Percentiles rank a stretch among this genome's conserved stretches.
Conservation (phyloP, 305 asterid species). For the Fraxinus sp. region DNA sequence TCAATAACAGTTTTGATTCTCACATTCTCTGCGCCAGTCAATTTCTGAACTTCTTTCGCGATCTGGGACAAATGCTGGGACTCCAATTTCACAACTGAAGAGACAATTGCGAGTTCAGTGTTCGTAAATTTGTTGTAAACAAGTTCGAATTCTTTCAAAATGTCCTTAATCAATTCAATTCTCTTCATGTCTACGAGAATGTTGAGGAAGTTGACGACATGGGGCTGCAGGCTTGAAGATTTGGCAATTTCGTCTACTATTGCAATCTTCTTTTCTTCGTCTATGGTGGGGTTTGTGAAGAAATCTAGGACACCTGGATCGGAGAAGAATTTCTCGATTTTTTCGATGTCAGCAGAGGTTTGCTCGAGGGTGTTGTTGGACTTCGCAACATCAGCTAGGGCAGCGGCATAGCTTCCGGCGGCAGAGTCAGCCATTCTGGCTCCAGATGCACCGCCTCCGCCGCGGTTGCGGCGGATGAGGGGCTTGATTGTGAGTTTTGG, state of each 20-base stretch:
- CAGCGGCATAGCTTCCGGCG: constrained; percentile 74
- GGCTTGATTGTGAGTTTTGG: constrained; percentile 54
- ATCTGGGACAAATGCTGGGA: constrained; percentile 75
- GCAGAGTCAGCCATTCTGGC: constrained; percentile 59
- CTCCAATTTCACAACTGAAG: constrained; percentile 78
- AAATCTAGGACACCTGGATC: constrained; percentile 37
- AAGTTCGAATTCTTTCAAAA: constrained; percentile 64
- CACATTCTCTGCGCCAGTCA: constrained; percentile 72
- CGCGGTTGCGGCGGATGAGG: constrained; percentile 30
- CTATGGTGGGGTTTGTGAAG: constrained; percentile 61
- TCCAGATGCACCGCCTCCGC: constrained; percentile 45
- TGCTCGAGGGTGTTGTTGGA: constrained; percentile 67
- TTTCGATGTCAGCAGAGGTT: constrained; percentile 64
- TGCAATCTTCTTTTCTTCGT: constrained; percentile 40
- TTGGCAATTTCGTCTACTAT: constrained; percentile 52
- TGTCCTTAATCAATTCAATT: constrained; percentile 54
- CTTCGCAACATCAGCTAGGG: constrained; percentile 70
- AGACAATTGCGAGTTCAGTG: constrained; percentile 72
- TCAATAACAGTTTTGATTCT: constrained; percentile 66
- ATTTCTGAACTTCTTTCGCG: constrained; percentile 71
- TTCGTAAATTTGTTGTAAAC: constrained; percentile 55
- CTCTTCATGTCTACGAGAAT: constrained; percentile 74
- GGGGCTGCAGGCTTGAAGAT: constrained; percentile 52
- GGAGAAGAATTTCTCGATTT: constrained; percentile 54
- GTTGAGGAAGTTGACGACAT: constrained; percentile 71